Evolutionary conservation across 495 filamentous ascomycete genomes (phyloP).

Genomic region (Neurospora sp.): DNA sequence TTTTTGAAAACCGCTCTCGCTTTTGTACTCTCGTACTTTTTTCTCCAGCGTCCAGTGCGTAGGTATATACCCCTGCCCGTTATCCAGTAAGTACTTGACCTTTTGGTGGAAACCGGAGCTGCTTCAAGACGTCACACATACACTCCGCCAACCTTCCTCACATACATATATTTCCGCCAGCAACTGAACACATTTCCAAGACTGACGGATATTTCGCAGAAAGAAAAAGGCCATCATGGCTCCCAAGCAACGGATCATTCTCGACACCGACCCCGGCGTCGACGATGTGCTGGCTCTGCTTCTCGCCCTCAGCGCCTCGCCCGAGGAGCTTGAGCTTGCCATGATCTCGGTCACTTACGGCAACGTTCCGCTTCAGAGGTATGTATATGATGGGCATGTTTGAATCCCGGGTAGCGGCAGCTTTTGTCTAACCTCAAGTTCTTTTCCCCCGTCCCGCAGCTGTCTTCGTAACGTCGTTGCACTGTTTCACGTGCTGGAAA

Average conservation of each 20-base stretch:
- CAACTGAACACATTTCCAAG: not conserved
- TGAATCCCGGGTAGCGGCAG: not conserved
- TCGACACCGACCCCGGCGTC: constrained; percentile 91
- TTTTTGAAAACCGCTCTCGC: not conserved
- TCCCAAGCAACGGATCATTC: constrained; percentile 67
- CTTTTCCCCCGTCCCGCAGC: constrained; percentile 30
- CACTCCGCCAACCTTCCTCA: not conserved
- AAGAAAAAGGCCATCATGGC: constrained; percentile 30
- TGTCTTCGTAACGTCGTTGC: constrained; percentile 85
- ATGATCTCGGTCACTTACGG: constrained; percentile 88
- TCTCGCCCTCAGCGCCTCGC: constrained; percentile 70
- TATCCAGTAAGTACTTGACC: not conserved
- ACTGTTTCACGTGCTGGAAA: constrained; percentile 86
- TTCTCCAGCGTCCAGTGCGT: not conserved
- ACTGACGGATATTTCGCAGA: not conserved
- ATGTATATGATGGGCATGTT: constrained; percentile 18
- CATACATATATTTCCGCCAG: not conserved
- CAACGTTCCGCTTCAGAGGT: constrained; percentile 75
- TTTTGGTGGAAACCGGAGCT: not conserved
- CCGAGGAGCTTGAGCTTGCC: constrained; percentile 79
- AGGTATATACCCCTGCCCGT: not conserved
- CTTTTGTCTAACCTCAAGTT: constrained; percentile 4
- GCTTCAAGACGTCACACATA: not conserved
- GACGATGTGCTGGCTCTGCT: constrained; percentile 83
- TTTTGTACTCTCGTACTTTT: not conserved